A percentile compares a stretch with the other conserved stretches of the same genome.
Conservation (phyloP, 306 rosid genomes). For the Trichosanthes truncata region DNA sequence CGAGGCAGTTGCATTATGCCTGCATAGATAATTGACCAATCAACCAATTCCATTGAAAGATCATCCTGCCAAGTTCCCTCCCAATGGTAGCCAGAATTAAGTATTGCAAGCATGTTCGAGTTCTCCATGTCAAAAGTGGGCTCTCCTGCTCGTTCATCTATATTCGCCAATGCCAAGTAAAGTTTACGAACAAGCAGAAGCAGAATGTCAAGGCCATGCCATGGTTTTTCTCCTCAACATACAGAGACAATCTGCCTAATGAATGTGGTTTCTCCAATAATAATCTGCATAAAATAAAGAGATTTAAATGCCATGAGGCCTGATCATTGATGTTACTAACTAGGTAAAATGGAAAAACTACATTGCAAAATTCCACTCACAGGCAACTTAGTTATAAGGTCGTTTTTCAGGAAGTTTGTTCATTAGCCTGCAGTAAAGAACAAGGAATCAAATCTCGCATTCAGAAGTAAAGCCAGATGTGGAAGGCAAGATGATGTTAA, state of each 20-base stretch:
- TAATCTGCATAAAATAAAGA: neutral
- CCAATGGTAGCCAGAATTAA: neutral
- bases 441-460: slow-evolving; percentile 19
- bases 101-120: neutral
- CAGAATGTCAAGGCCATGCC: neutral
- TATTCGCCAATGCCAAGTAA: neutral
- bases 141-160: neutral
- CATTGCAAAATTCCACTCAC: slow-evolving; percentile 24
- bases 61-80: neutral
- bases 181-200: neutral
- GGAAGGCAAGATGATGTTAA: neutral
- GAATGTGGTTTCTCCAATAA: neutral
- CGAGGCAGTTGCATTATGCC: neutral
- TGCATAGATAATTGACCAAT: neutral
- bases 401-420: slow-evolving; percentile 29
- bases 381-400: slow-evolving; percentile 31
- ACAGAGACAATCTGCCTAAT: neutral
- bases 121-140: neutral
- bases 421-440: slow-evolving; percentile 24
- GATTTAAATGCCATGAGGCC: neutral
- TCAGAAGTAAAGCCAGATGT: neutral
- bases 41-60: neutral
- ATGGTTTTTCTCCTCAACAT: neutral
- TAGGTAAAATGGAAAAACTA: neutral
- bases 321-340: neutral